Evolutionary conservation across 169 alveolate species (phyloP).

Genomic region (Plasmodium fragile): DNA sequence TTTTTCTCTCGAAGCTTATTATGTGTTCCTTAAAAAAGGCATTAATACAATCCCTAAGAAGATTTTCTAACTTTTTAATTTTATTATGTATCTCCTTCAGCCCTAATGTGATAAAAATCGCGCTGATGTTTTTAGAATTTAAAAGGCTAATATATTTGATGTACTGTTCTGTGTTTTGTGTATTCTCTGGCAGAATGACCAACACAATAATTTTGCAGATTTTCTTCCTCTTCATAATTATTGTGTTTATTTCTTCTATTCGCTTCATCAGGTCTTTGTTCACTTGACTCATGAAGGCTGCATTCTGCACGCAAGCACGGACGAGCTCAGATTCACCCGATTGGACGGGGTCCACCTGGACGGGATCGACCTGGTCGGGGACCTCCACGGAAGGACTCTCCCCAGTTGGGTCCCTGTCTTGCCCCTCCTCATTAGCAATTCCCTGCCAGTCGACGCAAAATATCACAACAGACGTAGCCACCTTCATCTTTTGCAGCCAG

Average conservation of each 20-base stretch:
- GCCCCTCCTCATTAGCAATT: slow-evolving; percentile 16
- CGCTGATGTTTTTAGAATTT: slow-evolving; percentile 69
- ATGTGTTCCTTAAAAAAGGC: slow-evolving; percentile 68
- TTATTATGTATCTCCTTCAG: slow-evolving; percentile 66
- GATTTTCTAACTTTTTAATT: slow-evolving; percentile 66
- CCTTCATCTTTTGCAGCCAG: slow-evolving; percentile 63
- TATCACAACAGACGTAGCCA: slow-evolving; percentile 44
- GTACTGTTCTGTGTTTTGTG: slow-evolving; percentile 56
- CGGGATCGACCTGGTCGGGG: not conserved
- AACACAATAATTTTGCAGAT: slow-evolving; percentile 49
- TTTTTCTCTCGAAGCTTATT: slow-evolving; percentile 55
- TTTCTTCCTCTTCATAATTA: slow-evolving; percentile 58
- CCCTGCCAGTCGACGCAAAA: slow-evolving; percentile 73
- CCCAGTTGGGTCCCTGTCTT: not conserved
- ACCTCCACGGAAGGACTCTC: not conserved
- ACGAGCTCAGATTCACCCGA: not conserved
- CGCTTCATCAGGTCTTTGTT: slow-evolving; percentile 24
- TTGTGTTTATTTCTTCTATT: slow-evolving; percentile 58
- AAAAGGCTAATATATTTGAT: slow-evolving; percentile 38
- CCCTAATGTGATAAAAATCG: slow-evolving; percentile 64
- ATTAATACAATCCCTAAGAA: slow-evolving; percentile 61
- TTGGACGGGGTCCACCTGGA: not conserved
- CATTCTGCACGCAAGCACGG: slow-evolving; percentile 13
- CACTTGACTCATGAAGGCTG: slow-evolving; percentile 28
- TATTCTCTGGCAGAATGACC: slow-evolving; percentile 65